A percentile compares a stretch with the other conserved stretches of the same genome.
These are phyloP conservation scores for Xeromyces bisporus DNA, from an alignment of 495 filamentous ascomycete species.

Conservation along the genomic window DNA sequence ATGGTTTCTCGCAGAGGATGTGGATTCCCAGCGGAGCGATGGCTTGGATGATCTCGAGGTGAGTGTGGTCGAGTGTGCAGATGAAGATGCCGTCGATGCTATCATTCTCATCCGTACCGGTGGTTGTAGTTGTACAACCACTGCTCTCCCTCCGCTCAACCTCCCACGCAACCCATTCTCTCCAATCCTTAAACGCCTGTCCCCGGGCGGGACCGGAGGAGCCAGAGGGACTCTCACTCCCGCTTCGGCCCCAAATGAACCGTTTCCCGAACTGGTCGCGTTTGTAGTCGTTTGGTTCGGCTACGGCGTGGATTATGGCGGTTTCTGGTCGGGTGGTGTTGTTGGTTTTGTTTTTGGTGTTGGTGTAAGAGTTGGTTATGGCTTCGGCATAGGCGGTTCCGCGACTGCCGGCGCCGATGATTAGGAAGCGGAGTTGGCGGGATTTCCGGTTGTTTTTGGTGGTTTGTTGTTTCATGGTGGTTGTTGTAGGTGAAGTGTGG, in stretches of 20 bases:
- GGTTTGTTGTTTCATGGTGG: slow-evolving; percentile 1
- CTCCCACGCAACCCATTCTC: slow-evolving; percentile 53
- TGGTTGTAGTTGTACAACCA: slow-evolving; percentile 1
- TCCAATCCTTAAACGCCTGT: slow-evolving; percentile 58
- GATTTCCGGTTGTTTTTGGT: slow-evolving; percentile 1
- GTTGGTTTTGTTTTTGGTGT: no score
- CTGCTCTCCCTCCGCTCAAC: slow-evolving; percentile 27
- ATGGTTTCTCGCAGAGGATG: slow-evolving; percentile 89
- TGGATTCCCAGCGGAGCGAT: slow-evolving; percentile 55
- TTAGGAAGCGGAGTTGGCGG: slow-evolving; percentile 36
- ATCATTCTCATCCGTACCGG: neutral
- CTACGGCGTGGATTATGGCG: slow-evolving; percentile 55
- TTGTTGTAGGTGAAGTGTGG: no score
- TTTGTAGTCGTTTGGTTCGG: slow-evolving; percentile 68
- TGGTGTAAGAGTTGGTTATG: slow-evolving; percentile 36
- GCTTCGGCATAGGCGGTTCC: slow-evolving; percentile 61
- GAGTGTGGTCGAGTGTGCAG: slow-evolving; percentile 77
- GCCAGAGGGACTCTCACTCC: no score
- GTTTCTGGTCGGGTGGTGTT: no score
- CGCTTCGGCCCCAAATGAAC: slow-evolving; percentile 45
- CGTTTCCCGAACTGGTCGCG: slow-evolving; percentile 45
- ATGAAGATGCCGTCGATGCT: slow-evolving; percentile 67
- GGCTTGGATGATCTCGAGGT: slow-evolving; percentile 57
- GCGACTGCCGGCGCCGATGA: slow-evolving; percentile 79
- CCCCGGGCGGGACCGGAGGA: slow-evolving; percentile 30